Conservation (phyloP, 192 early-diverging fungal species). For the Podila epigama region DNA sequence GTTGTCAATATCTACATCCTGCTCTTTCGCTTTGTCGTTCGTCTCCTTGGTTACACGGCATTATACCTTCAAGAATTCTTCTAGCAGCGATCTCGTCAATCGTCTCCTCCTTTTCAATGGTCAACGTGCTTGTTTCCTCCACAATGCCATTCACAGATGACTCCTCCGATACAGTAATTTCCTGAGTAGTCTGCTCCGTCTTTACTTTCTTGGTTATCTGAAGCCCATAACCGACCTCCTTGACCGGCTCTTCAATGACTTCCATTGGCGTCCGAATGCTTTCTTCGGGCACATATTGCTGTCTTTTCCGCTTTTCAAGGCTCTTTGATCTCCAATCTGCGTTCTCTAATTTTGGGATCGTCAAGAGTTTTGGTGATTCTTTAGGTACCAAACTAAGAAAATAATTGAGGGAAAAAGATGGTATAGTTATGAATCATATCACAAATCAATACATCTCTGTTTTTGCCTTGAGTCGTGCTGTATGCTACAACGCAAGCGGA, state of each 20-base stretch:
- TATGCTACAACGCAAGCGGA: no score
- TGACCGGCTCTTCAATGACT: constrained; percentile 6
- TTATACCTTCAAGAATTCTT: constrained; percentile 56
- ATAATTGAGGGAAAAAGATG: not conserved
- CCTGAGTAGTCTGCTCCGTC: constrained; percentile 2
- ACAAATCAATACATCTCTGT: not conserved
- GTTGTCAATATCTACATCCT: no score
- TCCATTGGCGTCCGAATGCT: not conserved
- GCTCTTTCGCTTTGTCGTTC: not conserved
- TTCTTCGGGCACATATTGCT: constrained; percentile 32
- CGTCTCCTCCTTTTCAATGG: constrained; percentile 24
- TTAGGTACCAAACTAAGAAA: constrained; percentile 41
- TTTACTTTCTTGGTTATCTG: constrained; percentile 39
- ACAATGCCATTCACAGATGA: constrained; percentile 3
- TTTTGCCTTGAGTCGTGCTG: not conserved
- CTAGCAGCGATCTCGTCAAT: constrained; percentile 52
- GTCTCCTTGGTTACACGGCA: not conserved
- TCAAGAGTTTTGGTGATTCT: constrained; percentile 39
- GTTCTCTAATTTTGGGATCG: constrained; percentile 54
- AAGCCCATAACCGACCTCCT: constrained; percentile 23
- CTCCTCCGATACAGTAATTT: not conserved
- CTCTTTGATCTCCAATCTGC: constrained; percentile 52
- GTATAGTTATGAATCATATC: not conserved
- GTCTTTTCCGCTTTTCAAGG: constrained; percentile 44
- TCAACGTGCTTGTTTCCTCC: constrained; percentile 1